These are phyloP conservation scores for Drechslerella coelobrocha DNA, from an alignment of 2,329 filamentous ascomycete genomes.

Conservation along the genomic window DNA sequence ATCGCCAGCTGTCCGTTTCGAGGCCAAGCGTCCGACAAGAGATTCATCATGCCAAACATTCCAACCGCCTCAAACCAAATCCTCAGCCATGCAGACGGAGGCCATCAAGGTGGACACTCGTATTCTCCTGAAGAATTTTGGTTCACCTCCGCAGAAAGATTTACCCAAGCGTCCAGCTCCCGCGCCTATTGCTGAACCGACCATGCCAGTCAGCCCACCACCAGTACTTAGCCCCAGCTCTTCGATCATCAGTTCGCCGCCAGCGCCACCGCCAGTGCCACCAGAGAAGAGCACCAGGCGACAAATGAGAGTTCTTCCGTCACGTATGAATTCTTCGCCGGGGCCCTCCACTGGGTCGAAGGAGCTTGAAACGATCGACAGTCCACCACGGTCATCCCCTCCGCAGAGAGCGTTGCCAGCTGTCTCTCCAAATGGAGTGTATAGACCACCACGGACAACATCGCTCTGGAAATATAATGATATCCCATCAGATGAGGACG, in stretches of 20 bases:
- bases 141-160: constrained; percentile 9
- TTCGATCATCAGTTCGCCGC: constrained; percentile 31
- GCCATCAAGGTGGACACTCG: constrained; percentile 78
- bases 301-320: constrained; percentile 21
- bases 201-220: constrained; percentile 26
- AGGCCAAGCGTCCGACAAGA: constrained; percentile 73
- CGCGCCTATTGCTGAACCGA: constrained; percentile 59
- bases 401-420: constrained; percentile 31
- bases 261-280: constrained; percentile 13
- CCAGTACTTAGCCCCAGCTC: constrained; percentile 36
- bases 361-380: constrained; percentile 19
- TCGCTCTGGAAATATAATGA: constrained; percentile 46
- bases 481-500: constrained; percentile 66
- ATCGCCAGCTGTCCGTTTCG: constrained; percentile 70
- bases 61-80: constrained; percentile 63
- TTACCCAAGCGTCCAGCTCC: constrained; percentile 64
- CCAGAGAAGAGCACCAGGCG: constrained; percentile 45
- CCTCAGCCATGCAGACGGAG: constrained; percentile 80
- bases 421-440: constrained; percentile 40
- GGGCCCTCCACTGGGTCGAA: constrained; percentile 7
- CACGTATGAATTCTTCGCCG: constrained; percentile 31
- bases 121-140: constrained; percentile 45
- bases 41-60: constrained; percentile 82
- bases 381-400: constrained; percentile 39
- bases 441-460: constrained; percentile 40